Evolutionary conservation across 176 grass and related monocot species (phyloP).

Genomic region (Oryza nivara): DNA sequence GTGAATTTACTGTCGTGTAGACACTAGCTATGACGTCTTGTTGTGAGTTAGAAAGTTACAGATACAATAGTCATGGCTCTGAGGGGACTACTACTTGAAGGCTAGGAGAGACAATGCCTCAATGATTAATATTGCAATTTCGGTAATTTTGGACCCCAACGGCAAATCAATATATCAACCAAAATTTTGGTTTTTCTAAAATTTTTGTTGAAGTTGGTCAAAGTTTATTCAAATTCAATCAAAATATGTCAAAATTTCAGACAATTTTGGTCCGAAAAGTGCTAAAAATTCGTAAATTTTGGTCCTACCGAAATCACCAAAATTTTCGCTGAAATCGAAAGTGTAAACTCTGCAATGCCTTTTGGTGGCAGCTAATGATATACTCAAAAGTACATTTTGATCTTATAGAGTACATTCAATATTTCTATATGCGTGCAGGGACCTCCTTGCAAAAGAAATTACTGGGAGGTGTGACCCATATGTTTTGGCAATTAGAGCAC

Average conservation of each 20-base stretch:
- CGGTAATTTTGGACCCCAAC: no score
- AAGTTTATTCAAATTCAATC: no score
- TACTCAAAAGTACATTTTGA: constrained; percentile 59
- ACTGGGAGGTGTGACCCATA: constrained; percentile 58
- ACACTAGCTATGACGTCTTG: neutral
- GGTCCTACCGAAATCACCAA: no score
- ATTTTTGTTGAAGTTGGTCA: no score
- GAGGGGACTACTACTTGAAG: constrained; percentile 62
- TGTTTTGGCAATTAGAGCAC: constrained; percentile 62
- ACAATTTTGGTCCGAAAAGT: no score
- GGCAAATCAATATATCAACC: no score
- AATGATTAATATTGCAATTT: no score
- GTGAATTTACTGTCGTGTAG: neutral
- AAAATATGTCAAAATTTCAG: no score
- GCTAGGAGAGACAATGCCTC: constrained; percentile 34
- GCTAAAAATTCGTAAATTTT: no score
- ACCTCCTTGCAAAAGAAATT: constrained; percentile 54
- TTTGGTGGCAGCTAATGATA: constrained; percentile 44
- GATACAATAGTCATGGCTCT: neutral
- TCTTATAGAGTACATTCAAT: constrained; percentile 65
- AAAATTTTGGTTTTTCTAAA: no score
- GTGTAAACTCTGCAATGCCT: constrained; percentile 12
- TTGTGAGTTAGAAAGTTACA: no score
- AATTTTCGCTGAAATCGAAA: no score
- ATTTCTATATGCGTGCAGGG: constrained; percentile 65